Percentiles rank a stretch among this genome's conserved stretches.
phyloP scores from a whole-genome alignment of 2,329 filamentous ascomycete genomes.

The Dactylellina sp. region DNA sequence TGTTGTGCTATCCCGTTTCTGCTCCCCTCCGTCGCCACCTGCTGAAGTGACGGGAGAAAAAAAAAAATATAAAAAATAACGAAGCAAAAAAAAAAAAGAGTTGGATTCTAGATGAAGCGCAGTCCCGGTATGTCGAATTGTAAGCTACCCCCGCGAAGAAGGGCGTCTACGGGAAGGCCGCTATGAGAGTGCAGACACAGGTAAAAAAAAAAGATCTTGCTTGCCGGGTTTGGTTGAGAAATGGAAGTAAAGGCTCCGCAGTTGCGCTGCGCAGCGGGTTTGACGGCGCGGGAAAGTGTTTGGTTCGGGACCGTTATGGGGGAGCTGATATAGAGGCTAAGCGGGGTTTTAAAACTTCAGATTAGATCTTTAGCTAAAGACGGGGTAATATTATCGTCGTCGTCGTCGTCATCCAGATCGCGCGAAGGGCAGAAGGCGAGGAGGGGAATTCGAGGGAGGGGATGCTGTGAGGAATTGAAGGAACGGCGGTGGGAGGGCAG shows the following conservation, averaged over 20 bases:
- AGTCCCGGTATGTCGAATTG: too few relatives aligned
- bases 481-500: not conserved
- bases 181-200: conserved; percentile 29
- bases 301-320: not conserved
- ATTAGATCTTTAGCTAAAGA: too few relatives aligned
- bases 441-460: not conserved
- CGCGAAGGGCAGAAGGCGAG: not conserved
- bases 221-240: not conserved
- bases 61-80: too few relatives aligned
- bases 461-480: not conserved
- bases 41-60: not conserved
- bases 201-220: conserved; percentile 20
- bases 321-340: too few relatives aligned
- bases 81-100: too few relatives aligned
- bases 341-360: too few relatives aligned
- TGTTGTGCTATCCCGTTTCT: conserved; percentile 16
- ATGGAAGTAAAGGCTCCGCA: conserved; percentile 34
- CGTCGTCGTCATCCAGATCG: too few relatives aligned
- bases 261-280: conserved; percentile 52
- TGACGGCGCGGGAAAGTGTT: conserved; percentile 23
- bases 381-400: too few relatives aligned
- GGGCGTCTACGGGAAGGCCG: not conserved
- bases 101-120: too few relatives aligned
- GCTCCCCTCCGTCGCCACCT: conserved; percentile 26
- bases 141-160: not conserved